phyloP scores from a whole-genome alignment of 768 basidiomycete genomes.

The Tulasnella sp. region DNA sequence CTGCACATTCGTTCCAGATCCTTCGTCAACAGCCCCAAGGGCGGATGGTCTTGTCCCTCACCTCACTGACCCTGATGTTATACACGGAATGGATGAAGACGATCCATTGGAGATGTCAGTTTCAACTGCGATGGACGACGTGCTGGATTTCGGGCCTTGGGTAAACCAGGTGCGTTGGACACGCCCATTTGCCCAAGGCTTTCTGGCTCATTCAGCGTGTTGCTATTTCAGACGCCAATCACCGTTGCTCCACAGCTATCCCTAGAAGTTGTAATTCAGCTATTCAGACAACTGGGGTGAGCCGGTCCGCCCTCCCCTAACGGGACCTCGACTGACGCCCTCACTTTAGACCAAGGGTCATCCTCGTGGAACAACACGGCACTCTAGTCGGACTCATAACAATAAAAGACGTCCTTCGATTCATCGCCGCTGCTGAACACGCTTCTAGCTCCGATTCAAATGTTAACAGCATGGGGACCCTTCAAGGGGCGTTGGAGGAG shows the following conservation, averaged over 20 bases:
- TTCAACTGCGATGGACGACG: constrained; percentile 38
- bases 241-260: constrained; percentile 91
- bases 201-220: not conserved
- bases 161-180: constrained; percentile 78
- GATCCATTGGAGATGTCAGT: constrained; percentile 62
- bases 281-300: constrained; percentile 98
- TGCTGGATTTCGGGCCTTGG: constrained; percentile 70
- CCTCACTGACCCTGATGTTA: constrained; percentile 41
- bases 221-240: constrained; percentile 76
- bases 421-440: constrained; percentile 56
- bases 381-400: constrained; percentile 83
- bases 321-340: not conserved
- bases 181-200: not conserved
- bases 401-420: constrained; percentile 92
- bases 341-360: constrained; percentile 81
- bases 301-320: constrained; percentile 42
- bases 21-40: constrained; percentile 29
- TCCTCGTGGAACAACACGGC: constrained; percentile 89
- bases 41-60: constrained; percentile 54
- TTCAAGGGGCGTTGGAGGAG: constrained; percentile 35
- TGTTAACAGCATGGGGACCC: constrained; percentile 13
- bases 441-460: constrained; percentile 34
- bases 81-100: constrained; percentile 66
- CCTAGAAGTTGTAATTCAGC: constrained; percentile 94
- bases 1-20: constrained; percentile 67